phyloP scores from a whole-genome alignment of 768 basidiomycete genomes.

The Dacryopinax primogenitus region DNA sequence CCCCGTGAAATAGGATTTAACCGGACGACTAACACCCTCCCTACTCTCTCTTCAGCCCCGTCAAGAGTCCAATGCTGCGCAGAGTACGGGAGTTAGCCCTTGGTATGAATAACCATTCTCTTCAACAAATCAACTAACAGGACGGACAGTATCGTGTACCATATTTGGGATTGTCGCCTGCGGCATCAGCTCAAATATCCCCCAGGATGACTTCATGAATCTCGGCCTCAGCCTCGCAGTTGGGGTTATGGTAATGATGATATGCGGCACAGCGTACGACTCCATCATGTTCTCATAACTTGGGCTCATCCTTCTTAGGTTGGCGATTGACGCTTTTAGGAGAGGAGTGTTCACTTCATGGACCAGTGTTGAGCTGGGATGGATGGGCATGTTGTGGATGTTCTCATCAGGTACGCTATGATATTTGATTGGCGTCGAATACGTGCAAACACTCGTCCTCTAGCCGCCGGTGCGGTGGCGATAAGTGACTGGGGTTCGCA shows the following conservation, averaged over 20 bases:
- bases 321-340: conserved; percentile 27
- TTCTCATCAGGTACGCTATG: background rate
- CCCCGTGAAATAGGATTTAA: too few relatives aligned
- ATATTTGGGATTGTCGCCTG: background rate
- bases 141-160: background rate
- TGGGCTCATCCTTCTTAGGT: too few relatives aligned
- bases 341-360: conserved; percentile 32
- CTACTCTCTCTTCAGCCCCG: too few relatives aligned
- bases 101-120: background rate
- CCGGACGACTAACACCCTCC: too few relatives aligned
- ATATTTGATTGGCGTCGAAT: background rate
- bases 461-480: background rate
- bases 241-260: too few relatives aligned
- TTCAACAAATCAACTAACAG: background rate
- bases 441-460: background rate
- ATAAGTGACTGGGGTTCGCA: background rate
- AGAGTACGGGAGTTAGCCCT: too few relatives aligned
- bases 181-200: background rate
- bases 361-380: conserved; percentile 29
- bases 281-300: too few relatives aligned
- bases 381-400: conserved; percentile 26
- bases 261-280: too few relatives aligned
- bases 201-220: background rate
- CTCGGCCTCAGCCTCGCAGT: background rate
- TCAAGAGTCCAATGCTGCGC: background rate